Evolutionary conservation across 2,329 filamentous ascomycete genomes (phyloP), one percentile per base, ranked within the genome.

Genomic region (Aspergillus brasiliensis): DNA sequence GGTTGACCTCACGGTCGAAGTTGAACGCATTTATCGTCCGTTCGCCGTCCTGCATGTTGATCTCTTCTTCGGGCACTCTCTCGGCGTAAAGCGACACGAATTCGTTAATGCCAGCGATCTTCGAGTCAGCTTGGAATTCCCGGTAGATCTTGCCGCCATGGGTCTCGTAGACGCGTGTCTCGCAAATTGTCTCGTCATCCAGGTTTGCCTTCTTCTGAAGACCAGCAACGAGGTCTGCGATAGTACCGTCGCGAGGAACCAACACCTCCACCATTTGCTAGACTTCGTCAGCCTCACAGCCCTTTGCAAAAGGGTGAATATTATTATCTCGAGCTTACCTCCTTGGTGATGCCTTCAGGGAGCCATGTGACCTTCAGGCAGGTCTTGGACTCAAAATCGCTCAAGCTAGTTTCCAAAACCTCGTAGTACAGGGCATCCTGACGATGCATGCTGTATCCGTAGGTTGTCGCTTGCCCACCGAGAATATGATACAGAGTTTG

Each of bases 361-460:
- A 99, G 81, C 87, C 90, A 94, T 1, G 83, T 91, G 51, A 99
- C 79, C 75, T 91, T 94, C 64, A 98, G 80, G 59, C 82, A 86
- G 81, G 96, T 97, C 81, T 96, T 95, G 58, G 91, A 95, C 72
- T 99, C 95, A 46, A 96, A 83, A 75, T 99, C 96, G 23, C 91
- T 90, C 49, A 99, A 79, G 69, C 92, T 97, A 82, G 97, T 96
- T 64, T 99, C 95, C 42, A 99, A 80, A 27, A 98, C 86, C 75
- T 99, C 95, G 72, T 93, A 99, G 75, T 89, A 98, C 55, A 99
- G 82, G 0, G 89, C 86, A 75, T 98, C 94, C 19, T 84, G 79
- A 57, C 88, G 85, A 71, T 92, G 90, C 58, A 80, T 75, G 61
- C 85, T 84, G 66, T 88, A 90, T 53, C 89, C 84, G 66, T 92